Base-by-base conservation (phyloP, 768 basidiomycete genomes). In the Tubosaeta sp. region DNA sequence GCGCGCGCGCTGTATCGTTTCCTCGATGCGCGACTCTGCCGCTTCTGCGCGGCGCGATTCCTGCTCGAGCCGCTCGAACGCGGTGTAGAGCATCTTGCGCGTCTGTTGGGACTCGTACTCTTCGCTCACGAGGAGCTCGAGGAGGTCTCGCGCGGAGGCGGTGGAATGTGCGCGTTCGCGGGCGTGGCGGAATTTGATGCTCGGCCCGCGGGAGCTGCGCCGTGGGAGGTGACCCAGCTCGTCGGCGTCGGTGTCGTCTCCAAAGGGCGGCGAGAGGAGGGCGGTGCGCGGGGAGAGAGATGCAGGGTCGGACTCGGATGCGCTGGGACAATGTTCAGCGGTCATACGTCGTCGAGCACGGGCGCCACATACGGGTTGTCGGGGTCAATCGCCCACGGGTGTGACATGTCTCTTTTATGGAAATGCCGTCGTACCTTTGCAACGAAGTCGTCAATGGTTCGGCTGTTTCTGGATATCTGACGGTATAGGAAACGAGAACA, bases 91-190 rank as follows among this genome's bases (percentile, higher is more conserved):
- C 18, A 68, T 53, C 48, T 70, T 72, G 56, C 73, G 71, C 43
- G 71, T 62, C 51, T 72, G 68, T n/a, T 65, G 66, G 14, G 64
- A 56, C 44, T 76, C 73, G 46, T 73, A 71, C 44, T 76, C 75
- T 21, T 73, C 73, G 46, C 54, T 67, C 32, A 77, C 63, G 25
- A 76, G 65, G 27, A 73, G 53, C 2, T 55, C 49, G 39, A 74
- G 30, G 4, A 75, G 55, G 32, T 71, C 69, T 2, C 57, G 59
- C 0, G 57, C 29, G 5, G 70, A 64, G 6, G 63, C 53, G 18
- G 61, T 55, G 1, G 68, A 67, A 44, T 73, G 70, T 0, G 53
- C 62, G 6, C 67, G 60, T 43, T 73, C 70, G 19, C 73, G 61
- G 32, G 69, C 66, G 13, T 60, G 68, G 12, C 70, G 62, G 49